A percentile compares a stretch with the other conserved stretches of the same genome.
phyloP scores from a whole-genome alignment of 1,139 yeast species.

The Diutina neorugosa region DNA sequence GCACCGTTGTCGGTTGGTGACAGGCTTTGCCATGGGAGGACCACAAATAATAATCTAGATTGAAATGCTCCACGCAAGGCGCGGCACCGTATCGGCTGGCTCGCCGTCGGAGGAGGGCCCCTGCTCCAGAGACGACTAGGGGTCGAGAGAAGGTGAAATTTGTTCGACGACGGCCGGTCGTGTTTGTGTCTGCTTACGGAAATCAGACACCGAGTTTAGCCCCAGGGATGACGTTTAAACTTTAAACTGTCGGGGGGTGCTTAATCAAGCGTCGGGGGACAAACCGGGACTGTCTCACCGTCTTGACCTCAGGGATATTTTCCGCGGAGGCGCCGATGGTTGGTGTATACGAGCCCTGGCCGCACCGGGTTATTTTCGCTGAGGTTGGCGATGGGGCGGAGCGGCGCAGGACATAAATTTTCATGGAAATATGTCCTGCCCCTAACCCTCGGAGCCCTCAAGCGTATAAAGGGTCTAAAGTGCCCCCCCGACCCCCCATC shows the following conservation, averaged over 20 bases:
- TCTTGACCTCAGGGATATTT: too few relatives aligned
- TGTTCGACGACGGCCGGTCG: neutral
- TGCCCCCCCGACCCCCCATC: neutral
- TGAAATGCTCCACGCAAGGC: neutral
- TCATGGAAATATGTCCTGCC: neutral
- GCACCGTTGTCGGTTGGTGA: neutral
- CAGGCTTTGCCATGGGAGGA: neutral
- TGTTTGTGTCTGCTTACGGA: neutral
- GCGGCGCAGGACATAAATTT: neutral
- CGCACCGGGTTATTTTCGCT: neutral
- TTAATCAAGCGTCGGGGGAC: neutral
- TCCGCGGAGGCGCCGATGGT: neutral
- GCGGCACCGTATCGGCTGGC: neutral
- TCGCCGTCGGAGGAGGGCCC: neutral
- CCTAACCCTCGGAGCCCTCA: neutral
- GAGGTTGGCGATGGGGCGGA: neutral
- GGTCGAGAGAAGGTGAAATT: neutral
- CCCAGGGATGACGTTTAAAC: neutral
- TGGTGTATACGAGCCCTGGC: neutral
- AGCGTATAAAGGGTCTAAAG: neutral
- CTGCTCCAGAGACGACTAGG: neutral
- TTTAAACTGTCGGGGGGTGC: neutral
- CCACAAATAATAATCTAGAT: neutral
- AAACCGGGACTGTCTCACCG: too few relatives aligned
- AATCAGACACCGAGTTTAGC: neutral